Evolutionary conservation across 306 rosid species (phyloP).

Genomic region (Gastrolobium villosum): DNA sequence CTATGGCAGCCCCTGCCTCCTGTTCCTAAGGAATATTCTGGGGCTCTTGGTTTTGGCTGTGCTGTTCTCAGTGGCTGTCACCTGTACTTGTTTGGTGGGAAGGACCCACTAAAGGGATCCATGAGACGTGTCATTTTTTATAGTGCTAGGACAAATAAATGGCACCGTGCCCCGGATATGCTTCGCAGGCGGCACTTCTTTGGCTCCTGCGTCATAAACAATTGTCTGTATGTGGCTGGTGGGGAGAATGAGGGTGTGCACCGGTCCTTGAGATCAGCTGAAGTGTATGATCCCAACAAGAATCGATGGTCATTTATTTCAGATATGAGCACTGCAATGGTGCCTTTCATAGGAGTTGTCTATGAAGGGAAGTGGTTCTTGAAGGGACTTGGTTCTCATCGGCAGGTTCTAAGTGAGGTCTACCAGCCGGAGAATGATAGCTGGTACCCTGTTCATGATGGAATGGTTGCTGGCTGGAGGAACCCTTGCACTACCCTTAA

Average conservation of each 20-base stretch:
- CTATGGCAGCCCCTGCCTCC: slow-evolving; percentile 96
- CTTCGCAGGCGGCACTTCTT: slow-evolving; percentile 87
- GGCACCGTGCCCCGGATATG: slow-evolving; percentile 97
- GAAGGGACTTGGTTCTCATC: slow-evolving; percentile 85
- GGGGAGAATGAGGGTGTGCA: slow-evolving; percentile 87
- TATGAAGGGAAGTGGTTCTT: slow-evolving; percentile 86
- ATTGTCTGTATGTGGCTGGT: slow-evolving; percentile 89
- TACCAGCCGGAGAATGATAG: slow-evolving; percentile 76
- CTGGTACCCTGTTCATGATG: slow-evolving; percentile 79
- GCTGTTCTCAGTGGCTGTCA: slow-evolving; percentile 92
- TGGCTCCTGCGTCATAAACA: slow-evolving; percentile 87
- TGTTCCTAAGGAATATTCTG: slow-evolving; percentile 87
- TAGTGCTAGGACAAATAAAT: slow-evolving; percentile 86
- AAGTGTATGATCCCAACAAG: slow-evolving; percentile 87
- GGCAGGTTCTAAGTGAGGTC: slow-evolving; percentile 84
- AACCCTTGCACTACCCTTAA: slow-evolving; percentile 80
- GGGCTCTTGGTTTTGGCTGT: slow-evolving; percentile 93
- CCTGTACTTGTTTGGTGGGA: slow-evolving; percentile 89
- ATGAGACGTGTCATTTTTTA: slow-evolving; percentile 90
- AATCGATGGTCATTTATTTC: slow-evolving; percentile 85
- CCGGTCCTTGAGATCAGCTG: slow-evolving; percentile 82
- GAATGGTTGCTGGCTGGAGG: slow-evolving; percentile 91
- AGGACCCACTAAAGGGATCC: slow-evolving; percentile 83
- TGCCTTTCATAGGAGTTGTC: slow-evolving; percentile 87
- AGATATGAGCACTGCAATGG: slow-evolving; percentile 94